Evolutionary conservation across 768 basidiomycete species (phyloP).

Genomic region (Leccinellum luteum): DNA sequence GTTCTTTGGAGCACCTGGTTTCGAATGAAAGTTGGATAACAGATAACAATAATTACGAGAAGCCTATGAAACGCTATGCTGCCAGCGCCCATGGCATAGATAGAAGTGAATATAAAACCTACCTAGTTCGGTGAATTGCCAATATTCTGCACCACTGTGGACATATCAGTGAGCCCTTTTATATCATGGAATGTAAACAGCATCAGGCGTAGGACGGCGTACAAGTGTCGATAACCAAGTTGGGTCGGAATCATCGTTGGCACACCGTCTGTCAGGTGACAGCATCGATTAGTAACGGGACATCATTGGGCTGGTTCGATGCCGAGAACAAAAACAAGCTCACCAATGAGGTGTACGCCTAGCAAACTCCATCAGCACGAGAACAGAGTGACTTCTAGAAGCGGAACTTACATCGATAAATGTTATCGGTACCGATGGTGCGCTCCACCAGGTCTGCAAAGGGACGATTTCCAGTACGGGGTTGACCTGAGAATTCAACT

Average conservation of each 20-base stretch:
- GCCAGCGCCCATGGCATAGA: not conserved
- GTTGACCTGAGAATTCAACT: constrained; percentile 40
- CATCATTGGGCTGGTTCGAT: not conserved
- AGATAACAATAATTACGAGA: constrained; percentile 1
- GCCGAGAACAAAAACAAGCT: not conserved
- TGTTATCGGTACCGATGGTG: constrained; percentile 34
- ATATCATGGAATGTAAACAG: constrained; percentile 12
- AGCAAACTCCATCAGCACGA: constrained; percentile 1
- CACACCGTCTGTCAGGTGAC: constrained; percentile 42
- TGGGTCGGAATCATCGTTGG: constrained; percentile 46
- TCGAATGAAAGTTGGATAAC: not conserved
- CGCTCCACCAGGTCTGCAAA: constrained; percentile 43
- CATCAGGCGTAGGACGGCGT: constrained; percentile 4
- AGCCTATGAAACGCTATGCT: not conserved
- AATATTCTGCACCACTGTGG: constrained; percentile 40
- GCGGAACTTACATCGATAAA: constrained; percentile 39
- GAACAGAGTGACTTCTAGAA: not conserved
- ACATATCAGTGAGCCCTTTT: not conserved
- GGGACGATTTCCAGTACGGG: constrained; percentile 41
- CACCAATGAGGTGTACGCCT: constrained; percentile 48
- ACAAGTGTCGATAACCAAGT: constrained; percentile 50
- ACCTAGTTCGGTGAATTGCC: constrained; percentile 48
- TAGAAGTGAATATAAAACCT: not conserved
- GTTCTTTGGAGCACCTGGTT: constrained; percentile 31
- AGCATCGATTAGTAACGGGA: not conserved